Conservation (phyloP, 257 asterid species). For the Solanum chiquidenum region DNA sequence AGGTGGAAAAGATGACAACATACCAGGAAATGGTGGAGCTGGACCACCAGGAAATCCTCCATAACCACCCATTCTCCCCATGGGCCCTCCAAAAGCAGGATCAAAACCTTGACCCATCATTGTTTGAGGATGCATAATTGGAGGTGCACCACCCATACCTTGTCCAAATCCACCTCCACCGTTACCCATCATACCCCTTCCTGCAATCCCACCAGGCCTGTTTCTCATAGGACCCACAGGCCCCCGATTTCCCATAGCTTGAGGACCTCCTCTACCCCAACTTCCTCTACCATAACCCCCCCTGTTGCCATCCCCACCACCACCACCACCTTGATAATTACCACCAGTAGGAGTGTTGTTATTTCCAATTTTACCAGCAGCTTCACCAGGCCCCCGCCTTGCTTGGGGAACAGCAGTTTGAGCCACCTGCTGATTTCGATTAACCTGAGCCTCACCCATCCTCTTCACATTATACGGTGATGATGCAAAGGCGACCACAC, state of each 20-base stretch:
- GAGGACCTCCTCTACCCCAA: slow-evolving; percentile 51
- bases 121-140: slow-evolving; percentile 70
- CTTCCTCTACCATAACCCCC: slow-evolving; percentile 79
- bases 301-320: slow-evolving; percentile 18
- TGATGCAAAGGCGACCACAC: slow-evolving; percentile 91
- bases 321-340: slow-evolving; percentile 22
- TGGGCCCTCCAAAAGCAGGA: slow-evolving; percentile 85
- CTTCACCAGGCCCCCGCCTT: slow-evolving; percentile 52
- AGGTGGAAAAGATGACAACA: slow-evolving; percentile 63
- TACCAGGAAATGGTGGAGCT: slow-evolving; percentile 57
- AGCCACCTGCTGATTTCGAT: slow-evolving; percentile 45
- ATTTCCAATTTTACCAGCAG: slow-evolving; percentile 37
- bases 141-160: slow-evolving; percentile 67
- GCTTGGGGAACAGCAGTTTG: slow-evolving; percentile 37
- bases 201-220: slow-evolving; percentile 60
- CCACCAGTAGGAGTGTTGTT: slow-evolving; percentile 33
- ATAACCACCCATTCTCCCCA: slow-evolving; percentile 78
- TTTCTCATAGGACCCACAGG: slow-evolving; percentile 32
- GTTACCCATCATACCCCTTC: slow-evolving; percentile 57
- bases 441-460: slow-evolving; percentile 78
- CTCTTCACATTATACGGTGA: slow-evolving; percentile 68
- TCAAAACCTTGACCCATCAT: slow-evolving; percentile 98
- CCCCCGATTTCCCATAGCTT: slow-evolving; percentile 29
- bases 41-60: slow-evolving; percentile 84
- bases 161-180: slow-evolving; percentile 67